Conservation (phyloP, 345 rosid genomes). For the Salix viminalis region DNA sequence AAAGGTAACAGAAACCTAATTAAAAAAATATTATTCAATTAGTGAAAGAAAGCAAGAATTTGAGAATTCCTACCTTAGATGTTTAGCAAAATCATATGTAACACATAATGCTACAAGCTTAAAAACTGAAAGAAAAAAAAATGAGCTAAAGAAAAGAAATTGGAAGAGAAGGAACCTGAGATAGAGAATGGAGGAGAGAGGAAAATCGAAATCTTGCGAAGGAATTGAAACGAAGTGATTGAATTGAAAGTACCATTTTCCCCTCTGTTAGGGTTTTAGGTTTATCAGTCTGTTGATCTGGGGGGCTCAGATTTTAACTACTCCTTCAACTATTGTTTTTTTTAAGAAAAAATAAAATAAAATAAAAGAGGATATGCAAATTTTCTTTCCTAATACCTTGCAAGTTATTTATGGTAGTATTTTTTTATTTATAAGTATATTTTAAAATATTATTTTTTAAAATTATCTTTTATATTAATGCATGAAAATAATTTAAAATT, state of each 20-base stretch:
- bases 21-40: not conserved
- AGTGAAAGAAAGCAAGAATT: not conserved
- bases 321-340: no score
- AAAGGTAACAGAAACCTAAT: not conserved
- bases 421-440: no score
- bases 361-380: no score
- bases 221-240: conserved; percentile 5
- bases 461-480: no score
- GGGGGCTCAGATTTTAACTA: no score
- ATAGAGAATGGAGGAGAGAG: not conserved
- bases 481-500: no score
- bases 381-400: no score
- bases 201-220: conserved; percentile 8
- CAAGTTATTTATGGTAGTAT: no score
- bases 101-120: not conserved
- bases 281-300: no score
- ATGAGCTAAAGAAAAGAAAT: not conserved
- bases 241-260: not conserved
- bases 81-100: not conserved
- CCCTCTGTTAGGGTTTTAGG: no score
- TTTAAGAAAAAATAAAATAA: no score
- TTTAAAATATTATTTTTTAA: no score
- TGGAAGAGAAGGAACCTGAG: not conserved
- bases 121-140: not conserved
- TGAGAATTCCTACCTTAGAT: not conserved